Evolutionary conservation across 257 asterid genomes (phyloP), one percentile per base, ranked within the genome.

Genomic region (Thymus quinquecostatus): DNA sequence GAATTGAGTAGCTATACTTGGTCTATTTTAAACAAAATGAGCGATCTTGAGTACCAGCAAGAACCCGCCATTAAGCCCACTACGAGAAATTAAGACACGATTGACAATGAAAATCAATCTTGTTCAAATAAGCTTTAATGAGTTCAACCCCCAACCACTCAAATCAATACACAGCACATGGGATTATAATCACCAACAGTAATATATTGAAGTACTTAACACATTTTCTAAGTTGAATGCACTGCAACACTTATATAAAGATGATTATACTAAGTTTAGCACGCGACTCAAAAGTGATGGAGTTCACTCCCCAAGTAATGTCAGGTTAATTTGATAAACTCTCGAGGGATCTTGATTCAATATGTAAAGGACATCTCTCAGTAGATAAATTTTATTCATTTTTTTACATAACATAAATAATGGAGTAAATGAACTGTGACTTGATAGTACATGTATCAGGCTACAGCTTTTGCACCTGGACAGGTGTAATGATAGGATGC

Each of bases 351-450:
- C 14, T 5, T 27, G 27, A 34, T 49, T 55, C 53, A 47, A 57
- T 48, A 50, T 64, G 77, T 27, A 64, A 66, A 62, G 8, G 36
- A 10, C 27, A 69, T 69, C 32, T 44, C 58, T 56, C 27, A 29
- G 13, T 13, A 56, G 56, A 51, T 29, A 34, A 45, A 21, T n/a
- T 47, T 43, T 14, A 6, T 12, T 44, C 48, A 32, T 6, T 54
- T 10, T 41, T 29, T 32, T 2, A 29, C 34, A 45, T 21, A 73
- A 32, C 55, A 44, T 44, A 38, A 38, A 38, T 7, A 38, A 4
- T 38, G 41, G 41, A 38, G 41, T 5, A 38, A 4, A 38, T 38
- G 4, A 38, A 38, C 41, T 38, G 41, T 38, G 41, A 38, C 41
- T 38, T 38, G 41, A 21, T 2, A 38, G 41, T 38, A 2, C 6